Evolutionary conservation across 164 flowering plant genomes (phyloP), one percentile per base, ranked within the genome.

Genomic region (Piper betle): DNA sequence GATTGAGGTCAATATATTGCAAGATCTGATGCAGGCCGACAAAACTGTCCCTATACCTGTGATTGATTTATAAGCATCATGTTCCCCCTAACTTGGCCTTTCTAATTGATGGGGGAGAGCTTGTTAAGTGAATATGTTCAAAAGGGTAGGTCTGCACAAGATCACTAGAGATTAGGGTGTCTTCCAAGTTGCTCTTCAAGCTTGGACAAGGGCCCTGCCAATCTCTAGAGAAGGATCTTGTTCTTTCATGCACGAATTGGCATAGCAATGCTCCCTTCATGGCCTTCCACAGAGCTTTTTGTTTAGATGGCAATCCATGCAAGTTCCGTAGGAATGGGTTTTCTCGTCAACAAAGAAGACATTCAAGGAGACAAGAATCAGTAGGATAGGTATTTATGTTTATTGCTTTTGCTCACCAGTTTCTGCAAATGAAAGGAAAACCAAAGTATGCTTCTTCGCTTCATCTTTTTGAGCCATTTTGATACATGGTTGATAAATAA

Each of bases 141-240:
- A 38, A 33, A 55, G 16, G 39, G 58, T 38, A 38, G 33, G 37
- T 11, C 38, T 55, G 58, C 37, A 55, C 25, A 55, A 55, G 58
- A 55, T 55, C 39, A 55, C 58, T 55, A 39, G 58, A 55, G 58
- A 55, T 55, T 55, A 55, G 58, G 58, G 58, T 55, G 58, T 55
- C 50, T 19, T 55, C 58, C 38, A 25, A 25, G 58, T 55, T 55
- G 16, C 13, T 18, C 16, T 18, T 55, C 58, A 25, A 46, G 50
- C 50, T 46, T 46, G 50, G 50, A 46, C 50, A 38, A 25, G 39
- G 39, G 25, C 16, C 58, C 33, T 12, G 50, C 33, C 25, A 38
- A 55, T 55, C 58, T 55, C 33, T 25, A 25, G 33, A 55, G 58
- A 55, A 55, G 58, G 11, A 55, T 55, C 39, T 25, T 55, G 58